Evolutionary conservation across 139 green algal genomes (phyloP), one percentile per base, ranked within the genome.

Genomic region (Yamagishiella unicocca): DNA sequence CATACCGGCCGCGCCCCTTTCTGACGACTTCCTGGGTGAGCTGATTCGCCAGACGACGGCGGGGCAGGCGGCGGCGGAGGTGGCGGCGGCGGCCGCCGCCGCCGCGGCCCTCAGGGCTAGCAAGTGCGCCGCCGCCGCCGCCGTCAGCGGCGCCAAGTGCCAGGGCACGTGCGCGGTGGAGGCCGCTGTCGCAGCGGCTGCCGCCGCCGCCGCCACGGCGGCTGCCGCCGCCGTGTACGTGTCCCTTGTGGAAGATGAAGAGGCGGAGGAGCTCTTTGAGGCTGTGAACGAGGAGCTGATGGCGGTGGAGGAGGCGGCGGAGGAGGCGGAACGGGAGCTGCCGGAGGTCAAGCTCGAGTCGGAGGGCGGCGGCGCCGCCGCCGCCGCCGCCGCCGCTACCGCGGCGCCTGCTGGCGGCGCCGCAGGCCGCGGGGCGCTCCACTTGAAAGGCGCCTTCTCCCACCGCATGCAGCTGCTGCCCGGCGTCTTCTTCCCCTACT

Each of bases 11-110:
- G 66, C 66, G 66, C 33, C 81, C 5, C 66, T 87, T 33, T 42
- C 81, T 7, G 81, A 87, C 33, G 81, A 87, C 43, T 87, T 87
- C 45, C 25, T 87, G 66, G 81, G 81, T 24, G 81, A 85, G 79
- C 17, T 85, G 10, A 24, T 85, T 21, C 79, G 79, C 5, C 61
- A 76, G 61, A 37, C 79, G 31, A 76, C 61, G 24, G 42, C 29
- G 19, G 61, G 79, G 12, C 61, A 55, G 17, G 61, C 61, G 29
- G 79, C 61, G 61, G 79, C 40, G 35, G n/a, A 75, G 61, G 61
- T 76, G 61, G 79, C 61, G 61, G 79, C 61, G 79, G 61, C 61
- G 79, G 79, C 79, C 9, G 77, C 77, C 12, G 77, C 77, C 8
- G 55, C 77, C 27, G 77, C 77, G 17, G 38, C 37, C 7, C 21